Base-by-base conservation (phyloP, 1,284 basidiomycete species). In the Cutaneotrichosporon cyanovorans region DNA sequence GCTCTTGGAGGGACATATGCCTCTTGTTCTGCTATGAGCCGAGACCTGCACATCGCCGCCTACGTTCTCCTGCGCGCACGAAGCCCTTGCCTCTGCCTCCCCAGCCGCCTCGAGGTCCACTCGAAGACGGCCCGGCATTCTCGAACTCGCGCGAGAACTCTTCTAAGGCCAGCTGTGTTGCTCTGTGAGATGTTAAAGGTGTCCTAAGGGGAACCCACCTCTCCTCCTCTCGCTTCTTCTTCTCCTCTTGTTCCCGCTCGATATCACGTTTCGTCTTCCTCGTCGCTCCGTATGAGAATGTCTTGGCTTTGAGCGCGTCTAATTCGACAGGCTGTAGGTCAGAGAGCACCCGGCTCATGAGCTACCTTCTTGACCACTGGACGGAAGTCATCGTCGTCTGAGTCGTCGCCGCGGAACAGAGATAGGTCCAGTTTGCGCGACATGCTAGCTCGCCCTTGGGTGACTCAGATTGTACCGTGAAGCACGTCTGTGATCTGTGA, bases 181-280 rank as follows among this genome's bases (percentile, higher is more conserved):
- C 32, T 16, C 44, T 45, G 31, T 20, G 10, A 7, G 25, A 16
- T 12, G 18, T 14, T 12, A n/a, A n/a, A 30, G 18, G 15, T 28
- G 11, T 18, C 15, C 12, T 25, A 20, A 16, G 15, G 23, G 22
- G 39, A 18, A 55, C 66, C 33, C 33, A 71, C 70, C 65, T 54
- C 57, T 82, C 78, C 50, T 84, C 84, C 62, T 91, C 88, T 60
- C 86, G 83, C 63, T 87, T 82, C 57, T 77, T 80, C 63, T 82
- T 82, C 73, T 90, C 91, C 28, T 84, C 85, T 47, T 87, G 86
- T 38, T 87, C 89, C 40, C 81, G 82, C 65, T 95, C 90, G 58
- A 84, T 80, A 63, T 95, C 90, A 63, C 85, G 89, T 69, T 93
- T 75, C 2, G 71, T 71, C 61, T 75, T 75, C 41, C 70, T 72